Conservation (phyloP, 2,329 filamentous ascomycete species). For the Venturia asperata region DNA sequence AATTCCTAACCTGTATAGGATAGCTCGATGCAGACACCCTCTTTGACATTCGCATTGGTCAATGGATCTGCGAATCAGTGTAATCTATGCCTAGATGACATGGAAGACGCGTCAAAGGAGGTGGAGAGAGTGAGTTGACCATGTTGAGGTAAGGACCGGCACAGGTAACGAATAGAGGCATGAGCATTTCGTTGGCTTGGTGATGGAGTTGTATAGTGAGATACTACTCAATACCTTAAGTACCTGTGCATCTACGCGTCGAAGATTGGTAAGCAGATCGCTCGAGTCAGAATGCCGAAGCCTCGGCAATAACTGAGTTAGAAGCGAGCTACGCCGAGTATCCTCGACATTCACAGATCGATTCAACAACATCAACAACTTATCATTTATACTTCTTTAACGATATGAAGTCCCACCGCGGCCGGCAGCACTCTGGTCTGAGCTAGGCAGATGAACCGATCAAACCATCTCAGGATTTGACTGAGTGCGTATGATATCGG, state of each 20-base stretch:
- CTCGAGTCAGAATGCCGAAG: background rate
- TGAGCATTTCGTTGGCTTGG: background rate
- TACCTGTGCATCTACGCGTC: too few species aligned
- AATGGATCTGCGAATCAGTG: background rate
- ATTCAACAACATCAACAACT: background rate
- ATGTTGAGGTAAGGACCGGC: background rate
- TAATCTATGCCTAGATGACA: background rate
- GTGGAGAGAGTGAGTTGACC: background rate
- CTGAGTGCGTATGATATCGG: too few species aligned
- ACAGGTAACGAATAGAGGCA: background rate
- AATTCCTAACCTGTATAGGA: background rate
- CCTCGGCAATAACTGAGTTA: background rate
- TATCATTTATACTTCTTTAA: too few species aligned
- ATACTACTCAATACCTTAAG: too few species aligned
- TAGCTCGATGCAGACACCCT: background rate
- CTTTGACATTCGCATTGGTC: background rate
- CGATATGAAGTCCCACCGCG: too few species aligned
- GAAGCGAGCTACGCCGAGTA: background rate
- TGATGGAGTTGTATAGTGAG: too few species aligned
- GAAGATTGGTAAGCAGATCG: background rate
- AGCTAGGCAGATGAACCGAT: too few species aligned
- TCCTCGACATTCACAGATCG: background rate
- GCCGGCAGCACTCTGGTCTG: too few species aligned
- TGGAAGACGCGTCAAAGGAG: background rate
- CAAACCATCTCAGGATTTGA: too few species aligned